phyloP scores from a whole-genome alignment of 306 rosid genomes.

The Trifolium fragiferum region DNA sequence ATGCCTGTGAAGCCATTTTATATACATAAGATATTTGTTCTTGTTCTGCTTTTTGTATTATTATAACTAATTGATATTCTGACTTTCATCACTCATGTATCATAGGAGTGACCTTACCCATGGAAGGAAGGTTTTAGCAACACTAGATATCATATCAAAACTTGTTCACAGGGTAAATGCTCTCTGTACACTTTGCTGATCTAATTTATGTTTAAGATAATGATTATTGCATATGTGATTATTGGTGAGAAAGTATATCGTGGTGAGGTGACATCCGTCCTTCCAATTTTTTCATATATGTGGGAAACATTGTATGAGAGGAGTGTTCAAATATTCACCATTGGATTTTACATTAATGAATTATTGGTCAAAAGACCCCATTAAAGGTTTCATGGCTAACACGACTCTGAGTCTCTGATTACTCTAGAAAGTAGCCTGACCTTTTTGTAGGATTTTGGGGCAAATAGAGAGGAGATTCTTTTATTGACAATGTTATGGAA shows the following conservation, averaged over 20 bases:
- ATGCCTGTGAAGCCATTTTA: constrained; percentile 25
- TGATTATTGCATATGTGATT: constrained; percentile 9
- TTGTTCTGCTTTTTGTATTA: constrained; percentile 15
- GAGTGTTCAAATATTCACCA: constrained; percentile 6
- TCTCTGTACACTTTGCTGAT: constrained; percentile 35
- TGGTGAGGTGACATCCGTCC: constrained; percentile 22
- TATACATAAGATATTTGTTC: constrained; percentile 29
- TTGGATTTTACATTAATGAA: constrained; percentile 5
- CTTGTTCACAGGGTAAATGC: constrained; percentile 77
- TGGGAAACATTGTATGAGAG: constrained; percentile 28
- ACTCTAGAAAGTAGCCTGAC: not conserved
- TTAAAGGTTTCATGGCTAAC: not conserved
- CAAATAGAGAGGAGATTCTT: not conserved
- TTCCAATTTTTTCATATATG: constrained; percentile 14
- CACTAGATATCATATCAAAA: constrained; percentile 80
- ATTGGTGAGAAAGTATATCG: constrained; percentile 23
- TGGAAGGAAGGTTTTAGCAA: constrained; percentile 79
- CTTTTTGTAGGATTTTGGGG: constrained; percentile 6
- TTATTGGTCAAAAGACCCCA: not conserved
- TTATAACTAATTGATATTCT: constrained; percentile 33
- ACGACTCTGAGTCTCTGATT: not conserved
- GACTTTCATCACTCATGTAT: constrained; percentile 45
- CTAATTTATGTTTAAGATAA: constrained; percentile 27
- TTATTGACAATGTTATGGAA: not conserved
- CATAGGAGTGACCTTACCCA: constrained; percentile 85